phyloP scores from a whole-genome alignment of 2,329 filamentous ascomycete genomes.

The Penicillium decumbens region DNA sequence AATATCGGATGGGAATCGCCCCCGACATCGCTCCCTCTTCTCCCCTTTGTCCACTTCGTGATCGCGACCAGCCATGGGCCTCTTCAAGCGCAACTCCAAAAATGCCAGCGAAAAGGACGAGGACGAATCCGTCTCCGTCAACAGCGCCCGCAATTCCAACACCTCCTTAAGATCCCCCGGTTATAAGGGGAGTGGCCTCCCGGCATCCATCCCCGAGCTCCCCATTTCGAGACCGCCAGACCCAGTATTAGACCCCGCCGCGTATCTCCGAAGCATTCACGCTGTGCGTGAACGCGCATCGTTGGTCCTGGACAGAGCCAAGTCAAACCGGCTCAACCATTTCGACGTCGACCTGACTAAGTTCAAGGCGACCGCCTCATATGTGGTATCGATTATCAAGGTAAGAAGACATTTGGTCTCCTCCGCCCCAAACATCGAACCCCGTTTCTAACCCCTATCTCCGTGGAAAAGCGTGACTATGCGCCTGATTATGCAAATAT shows the following conservation, averaged over 20 bases:
- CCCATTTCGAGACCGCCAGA: conserved; percentile 81
- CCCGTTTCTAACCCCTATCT: conserved; percentile 4
- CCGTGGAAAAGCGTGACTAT: conserved; percentile 58
- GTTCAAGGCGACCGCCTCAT: conserved; percentile 75
- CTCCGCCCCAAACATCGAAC: background rate
- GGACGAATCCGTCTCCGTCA: conserved; percentile 40
- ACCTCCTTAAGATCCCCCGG: conserved; percentile 50
- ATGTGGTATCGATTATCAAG: conserved; percentile 93
- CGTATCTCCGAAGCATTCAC: conserved; percentile 83
- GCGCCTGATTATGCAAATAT: conserved; percentile 66
- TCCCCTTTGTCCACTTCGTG: background rate
- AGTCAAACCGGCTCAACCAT: conserved; percentile 71
- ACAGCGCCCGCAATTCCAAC: conserved; percentile 42
- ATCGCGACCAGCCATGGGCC: conserved; percentile 34
- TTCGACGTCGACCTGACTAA: conserved; percentile 85
- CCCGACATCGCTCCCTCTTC: background rate
- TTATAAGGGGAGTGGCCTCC: conserved; percentile 45
- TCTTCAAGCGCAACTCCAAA: conserved; percentile 47
- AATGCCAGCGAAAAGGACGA: conserved; percentile 38
- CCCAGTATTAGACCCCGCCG: conserved; percentile 79
- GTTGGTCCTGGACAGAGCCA: conserved; percentile 70
- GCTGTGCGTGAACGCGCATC: conserved; percentile 76
- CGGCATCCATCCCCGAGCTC: conserved; percentile 63
- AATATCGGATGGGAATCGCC: background rate
- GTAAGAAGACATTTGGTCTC: conserved; percentile 44